Percentiles rank a stretch among this genome's conserved stretches.
phyloP scores from a whole-genome alignment of 2,329 filamentous ascomycete genomes.

The Cytospora piceae region DNA sequence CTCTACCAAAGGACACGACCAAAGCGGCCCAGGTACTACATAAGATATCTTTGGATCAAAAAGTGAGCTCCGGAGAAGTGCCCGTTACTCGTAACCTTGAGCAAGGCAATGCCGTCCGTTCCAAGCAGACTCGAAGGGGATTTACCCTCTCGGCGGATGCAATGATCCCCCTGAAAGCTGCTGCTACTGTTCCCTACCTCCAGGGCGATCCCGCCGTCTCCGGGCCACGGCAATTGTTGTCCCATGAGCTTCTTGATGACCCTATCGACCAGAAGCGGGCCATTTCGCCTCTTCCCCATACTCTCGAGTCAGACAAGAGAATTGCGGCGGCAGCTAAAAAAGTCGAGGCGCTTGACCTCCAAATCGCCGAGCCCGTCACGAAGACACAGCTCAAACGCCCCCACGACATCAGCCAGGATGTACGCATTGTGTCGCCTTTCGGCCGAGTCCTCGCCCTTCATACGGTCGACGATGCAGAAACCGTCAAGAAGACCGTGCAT shows the following conservation, averaged over 20 bases:
- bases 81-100: constrained; percentile 13
- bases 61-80: not conserved
- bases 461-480: constrained; percentile 17
- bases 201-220: constrained; percentile 25
- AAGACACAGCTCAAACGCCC: not conserved
- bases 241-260: constrained; percentile 27
- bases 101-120: constrained; percentile 20
- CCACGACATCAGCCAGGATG: constrained; percentile 25
- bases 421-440: constrained; percentile 28
- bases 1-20: constrained; percentile 18
- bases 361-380: not conserved
- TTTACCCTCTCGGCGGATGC: constrained; percentile 25
- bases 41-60: constrained; percentile 6
- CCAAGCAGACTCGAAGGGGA: constrained; percentile 2
- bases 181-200: constrained; percentile 20
- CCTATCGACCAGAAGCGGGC: constrained; percentile 8
- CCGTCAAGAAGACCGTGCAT: constrained; percentile 17
- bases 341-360: constrained; percentile 10
- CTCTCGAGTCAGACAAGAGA: constrained; percentile 25
- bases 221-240: constrained; percentile 14
- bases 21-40: constrained; percentile 5
- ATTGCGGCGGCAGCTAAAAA: not conserved
- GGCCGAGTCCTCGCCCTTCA: constrained; percentile 24
- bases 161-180: constrained; percentile 15
- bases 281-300: constrained; percentile 14